These are phyloP conservation scores for Elongisporangium undulatum DNA, from an alignment of 352 stramenopile genomes.

Conservation along the genomic window DNA sequence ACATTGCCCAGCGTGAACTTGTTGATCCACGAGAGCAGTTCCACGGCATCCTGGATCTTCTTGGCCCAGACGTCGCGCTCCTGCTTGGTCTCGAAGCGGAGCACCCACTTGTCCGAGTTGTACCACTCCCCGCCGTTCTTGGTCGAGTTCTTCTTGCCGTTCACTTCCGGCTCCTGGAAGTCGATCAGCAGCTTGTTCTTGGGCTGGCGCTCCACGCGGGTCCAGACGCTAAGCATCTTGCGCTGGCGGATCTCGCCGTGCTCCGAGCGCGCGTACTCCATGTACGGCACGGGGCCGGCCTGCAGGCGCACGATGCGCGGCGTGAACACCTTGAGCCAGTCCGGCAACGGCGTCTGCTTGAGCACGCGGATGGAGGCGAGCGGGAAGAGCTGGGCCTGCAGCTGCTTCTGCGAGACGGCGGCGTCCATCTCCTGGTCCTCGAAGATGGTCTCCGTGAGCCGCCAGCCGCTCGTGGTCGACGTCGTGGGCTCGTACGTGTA, in stretches of 20 bases:
- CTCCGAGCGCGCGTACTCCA: slow-evolving; percentile 60
- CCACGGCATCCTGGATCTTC: slow-evolving; percentile 57
- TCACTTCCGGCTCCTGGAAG: slow-evolving; percentile 34
- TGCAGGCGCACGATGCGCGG: slow-evolving; percentile 55
- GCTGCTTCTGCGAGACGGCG: slow-evolving; percentile 28
- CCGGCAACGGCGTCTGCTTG: slow-evolving; percentile 58
- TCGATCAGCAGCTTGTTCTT: slow-evolving; percentile 73
- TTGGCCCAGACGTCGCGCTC: slow-evolving; percentile 60
- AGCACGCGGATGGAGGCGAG: slow-evolving; percentile 40
- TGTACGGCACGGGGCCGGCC: slow-evolving; percentile 52
- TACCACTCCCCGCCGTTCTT: slow-evolving; percentile 4
- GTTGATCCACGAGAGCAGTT: slow-evolving; percentile 61
- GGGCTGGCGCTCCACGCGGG: slow-evolving; percentile 45
- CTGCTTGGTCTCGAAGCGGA: slow-evolving; percentile 71
- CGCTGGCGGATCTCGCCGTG: slow-evolving; percentile 53
- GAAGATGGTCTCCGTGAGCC: slow-evolving; percentile 24
- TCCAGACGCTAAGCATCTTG: slow-evolving; percentile 55
- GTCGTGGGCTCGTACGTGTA: slow-evolving; percentile 6
- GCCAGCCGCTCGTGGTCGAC: slow-evolving; percentile 12
- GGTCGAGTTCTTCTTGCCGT: slow-evolving; percentile 16
- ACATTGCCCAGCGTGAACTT: slow-evolving; percentile 64
- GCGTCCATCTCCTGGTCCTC: slow-evolving; percentile 25
- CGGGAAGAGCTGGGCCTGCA: slow-evolving; percentile 51
- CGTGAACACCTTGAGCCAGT: slow-evolving; percentile 81
- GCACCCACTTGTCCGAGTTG: slow-evolving; percentile 50